Conservation (phyloP, 306 rosid genomes). For the cucumber (Cucumis sativus) region DNA sequence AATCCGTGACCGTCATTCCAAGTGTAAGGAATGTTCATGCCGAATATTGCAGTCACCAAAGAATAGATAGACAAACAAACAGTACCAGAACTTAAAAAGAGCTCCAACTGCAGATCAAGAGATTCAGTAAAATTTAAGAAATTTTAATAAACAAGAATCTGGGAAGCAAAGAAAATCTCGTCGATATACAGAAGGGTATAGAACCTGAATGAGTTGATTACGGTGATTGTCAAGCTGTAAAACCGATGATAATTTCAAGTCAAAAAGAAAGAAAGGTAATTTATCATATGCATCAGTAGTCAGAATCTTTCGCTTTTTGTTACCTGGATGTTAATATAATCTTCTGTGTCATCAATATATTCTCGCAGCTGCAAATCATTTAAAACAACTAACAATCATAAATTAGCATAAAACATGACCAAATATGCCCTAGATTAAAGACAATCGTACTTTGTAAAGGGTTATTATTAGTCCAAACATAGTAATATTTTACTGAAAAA, state of each 20-base stretch:
- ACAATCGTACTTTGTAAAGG: not conserved
- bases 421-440: not conserved
- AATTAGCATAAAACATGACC: not conserved
- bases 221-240: constrained; percentile 67
- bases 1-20: constrained; percentile 34
- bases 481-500: not conserved
- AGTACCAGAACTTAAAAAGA: constrained; percentile 52
- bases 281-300: not conserved
- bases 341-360: constrained; percentile 82
- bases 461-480: not conserved
- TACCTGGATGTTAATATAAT: constrained; percentile 83
- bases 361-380: constrained; percentile 51
- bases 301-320: not conserved
- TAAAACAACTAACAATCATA: not conserved
- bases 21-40: constrained; percentile 53
- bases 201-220: constrained; percentile 62
- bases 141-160: not conserved
- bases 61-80: constrained; percentile 40
- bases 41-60: constrained; percentile 51
- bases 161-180: not conserved
- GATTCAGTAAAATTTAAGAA: not conserved
- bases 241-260: constrained; percentile 7
- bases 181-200: constrained; percentile 6
- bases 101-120: constrained; percentile 49
- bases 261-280: not conserved